phyloP scores from a whole-genome alignment of 345 rosid species.

The Sapria himalayana region DNA sequence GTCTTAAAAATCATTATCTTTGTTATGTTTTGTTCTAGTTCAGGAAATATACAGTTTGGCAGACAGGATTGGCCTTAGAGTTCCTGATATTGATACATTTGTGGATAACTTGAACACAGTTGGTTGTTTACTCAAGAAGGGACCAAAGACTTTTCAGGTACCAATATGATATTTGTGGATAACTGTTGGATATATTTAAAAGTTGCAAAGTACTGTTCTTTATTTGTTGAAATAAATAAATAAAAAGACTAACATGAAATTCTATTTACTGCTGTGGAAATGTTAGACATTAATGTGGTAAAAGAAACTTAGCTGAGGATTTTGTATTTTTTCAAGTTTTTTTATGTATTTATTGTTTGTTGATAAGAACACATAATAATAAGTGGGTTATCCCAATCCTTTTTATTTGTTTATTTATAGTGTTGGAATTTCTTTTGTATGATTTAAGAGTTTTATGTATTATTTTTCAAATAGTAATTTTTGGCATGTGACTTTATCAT shows the following conservation, averaged over 20 bases:
- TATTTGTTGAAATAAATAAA: not conserved
- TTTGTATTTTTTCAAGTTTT: not conserved
- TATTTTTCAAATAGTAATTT: no score
- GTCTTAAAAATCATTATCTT: conserved; percentile 1
- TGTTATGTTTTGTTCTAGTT: conserved; percentile 1
- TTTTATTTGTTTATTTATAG: no score
- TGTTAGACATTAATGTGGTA: not conserved
- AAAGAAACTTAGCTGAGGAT: not conserved
- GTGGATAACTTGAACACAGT: conserved; percentile 72
- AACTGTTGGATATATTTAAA: not conserved
- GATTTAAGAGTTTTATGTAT: no score
- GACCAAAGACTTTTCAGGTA: conserved; percentile 90
- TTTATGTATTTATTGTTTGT: no score
- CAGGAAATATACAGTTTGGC: conserved; percentile 97
- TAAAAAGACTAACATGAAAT: not conserved
- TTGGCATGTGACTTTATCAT: no score
- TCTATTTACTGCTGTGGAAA: no score
- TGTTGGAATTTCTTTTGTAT: no score
- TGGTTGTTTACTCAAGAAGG: conserved; percentile 82
- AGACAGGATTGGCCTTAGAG: conserved; percentile 65
- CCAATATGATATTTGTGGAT: not conserved
- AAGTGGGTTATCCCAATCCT: no score
- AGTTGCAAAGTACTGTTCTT: not conserved
- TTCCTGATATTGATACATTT: conserved; percentile 72
- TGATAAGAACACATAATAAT: no score